Evolutionary conservation across 148 eudicot species (phyloP).

Genomic region (Arbutus unedo): DNA sequence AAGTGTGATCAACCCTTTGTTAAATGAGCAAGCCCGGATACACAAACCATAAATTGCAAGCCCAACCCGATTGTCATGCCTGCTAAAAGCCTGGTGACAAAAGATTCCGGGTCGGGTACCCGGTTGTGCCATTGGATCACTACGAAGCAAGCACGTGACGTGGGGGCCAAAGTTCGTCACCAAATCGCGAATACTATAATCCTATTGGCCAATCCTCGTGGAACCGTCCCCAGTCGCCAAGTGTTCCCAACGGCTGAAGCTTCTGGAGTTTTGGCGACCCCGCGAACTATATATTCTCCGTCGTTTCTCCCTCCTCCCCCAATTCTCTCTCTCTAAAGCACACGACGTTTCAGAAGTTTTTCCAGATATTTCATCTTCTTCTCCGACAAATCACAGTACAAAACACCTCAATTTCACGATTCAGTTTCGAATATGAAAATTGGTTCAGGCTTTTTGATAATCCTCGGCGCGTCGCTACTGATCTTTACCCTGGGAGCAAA

Average conservation of each 20-base stretch:
- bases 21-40: no score
- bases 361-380: neutral
- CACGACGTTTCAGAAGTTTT: neutral
- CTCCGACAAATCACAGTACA: neutral
- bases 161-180: neutral
- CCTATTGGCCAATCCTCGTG: slow-evolving; percentile 61
- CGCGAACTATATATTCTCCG: slow-evolving; percentile 21
- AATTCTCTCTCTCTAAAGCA: neutral
- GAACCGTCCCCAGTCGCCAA: slow-evolving; percentile 36
- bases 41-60: neutral
- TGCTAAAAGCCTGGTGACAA: neutral
- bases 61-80: neutral
- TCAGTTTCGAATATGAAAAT: slow-evolving; percentile 31
- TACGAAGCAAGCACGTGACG: neutral
- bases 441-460: slow-evolving; percentile 18
- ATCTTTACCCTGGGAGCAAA: slow-evolving; percentile 26
- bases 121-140: neutral
- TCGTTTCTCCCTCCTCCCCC: neutral
- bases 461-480: slow-evolving; percentile 28
- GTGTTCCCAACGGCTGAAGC: slow-evolving; percentile 30
- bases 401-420: neutral
- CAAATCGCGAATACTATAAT: slow-evolving; percentile 24
- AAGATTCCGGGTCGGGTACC: neutral
- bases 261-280: slow-evolving; percentile 35
- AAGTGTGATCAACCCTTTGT: no score